Conservation (phyloP, 495 filamentous ascomycete genomes). For the Annulohypoxylon bovei region DNA sequence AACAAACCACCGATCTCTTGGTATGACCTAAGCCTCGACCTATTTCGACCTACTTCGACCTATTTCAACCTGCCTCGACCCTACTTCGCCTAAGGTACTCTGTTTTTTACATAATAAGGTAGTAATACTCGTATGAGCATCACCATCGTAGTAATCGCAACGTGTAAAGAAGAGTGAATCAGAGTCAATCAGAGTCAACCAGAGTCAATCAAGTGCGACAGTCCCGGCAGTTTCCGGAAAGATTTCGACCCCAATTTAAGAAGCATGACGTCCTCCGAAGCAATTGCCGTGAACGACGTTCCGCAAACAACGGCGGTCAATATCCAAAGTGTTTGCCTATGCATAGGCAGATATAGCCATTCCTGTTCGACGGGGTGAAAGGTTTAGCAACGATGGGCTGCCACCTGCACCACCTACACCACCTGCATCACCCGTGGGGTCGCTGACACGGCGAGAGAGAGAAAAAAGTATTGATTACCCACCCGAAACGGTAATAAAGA, state of each 20-base stretch:
- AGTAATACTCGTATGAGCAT: constrained; percentile 10
- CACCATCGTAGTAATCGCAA: constrained; percentile 13
- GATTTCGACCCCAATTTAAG: constrained; percentile 1
- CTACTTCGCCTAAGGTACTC: constrained; percentile 15
- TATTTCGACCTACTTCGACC: neutral
- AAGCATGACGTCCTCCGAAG: constrained; percentile 27
- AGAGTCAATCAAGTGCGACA: constrained; percentile 1
- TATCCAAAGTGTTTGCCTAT: constrained; percentile 19
- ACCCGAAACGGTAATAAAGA: constrained; percentile 28
- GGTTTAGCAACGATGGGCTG: constrained; percentile 4
- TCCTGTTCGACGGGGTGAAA: neutral
- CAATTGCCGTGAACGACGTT: constrained; percentile 33
- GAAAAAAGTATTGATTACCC: constrained; percentile 19
- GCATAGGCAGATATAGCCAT: constrained; percentile 20
- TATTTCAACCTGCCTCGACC: neutral
- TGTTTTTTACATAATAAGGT: constrained; percentile 7
- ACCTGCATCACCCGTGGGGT: constrained; percentile 3
- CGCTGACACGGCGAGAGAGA: constrained; percentile 22
- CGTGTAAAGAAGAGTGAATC: neutral
- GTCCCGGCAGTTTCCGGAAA: constrained; percentile 34
- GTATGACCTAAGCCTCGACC: constrained; percentile 6
- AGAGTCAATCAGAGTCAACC: neutral
- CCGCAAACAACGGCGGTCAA: constrained; percentile 12
- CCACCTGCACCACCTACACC: no score
- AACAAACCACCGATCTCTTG: constrained; percentile 25